Evolutionary conservation across 352 stramenopile genomes (phyloP).

Genomic region (Globisporangium mamillatum): DNA sequence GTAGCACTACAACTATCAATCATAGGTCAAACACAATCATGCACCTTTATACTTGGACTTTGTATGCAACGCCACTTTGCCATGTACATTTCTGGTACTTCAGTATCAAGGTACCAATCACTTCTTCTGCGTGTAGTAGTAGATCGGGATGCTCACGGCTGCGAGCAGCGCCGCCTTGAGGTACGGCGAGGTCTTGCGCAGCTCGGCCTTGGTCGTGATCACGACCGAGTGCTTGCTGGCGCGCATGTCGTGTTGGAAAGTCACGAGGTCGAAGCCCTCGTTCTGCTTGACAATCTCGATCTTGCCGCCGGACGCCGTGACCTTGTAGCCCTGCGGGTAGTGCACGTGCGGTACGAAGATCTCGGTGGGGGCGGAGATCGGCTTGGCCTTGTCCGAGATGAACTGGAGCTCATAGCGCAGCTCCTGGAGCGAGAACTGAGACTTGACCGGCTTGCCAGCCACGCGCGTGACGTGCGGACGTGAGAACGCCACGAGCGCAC

Average conservation of each 20-base stretch:
- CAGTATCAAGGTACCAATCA: neutral
- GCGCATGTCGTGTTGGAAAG: slow-evolving; percentile 40
- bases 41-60: slow-evolving; percentile 1
- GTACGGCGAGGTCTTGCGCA: slow-evolving; percentile 16
- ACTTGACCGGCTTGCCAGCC: slow-evolving; percentile 53
- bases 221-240: slow-evolving; percentile 30
- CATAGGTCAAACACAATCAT: neutral
- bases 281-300: slow-evolving; percentile 34
- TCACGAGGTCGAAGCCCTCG: slow-evolving; percentile 61
- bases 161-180: slow-evolving; percentile 14
- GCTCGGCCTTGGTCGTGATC: slow-evolving; percentile 33
- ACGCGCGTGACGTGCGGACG: slow-evolving; percentile 69
- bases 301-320: slow-evolving; percentile 56
- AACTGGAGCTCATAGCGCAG: slow-evolving; percentile 62
- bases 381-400: slow-evolving; percentile 22
- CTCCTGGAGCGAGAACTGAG: slow-evolving; percentile 45
- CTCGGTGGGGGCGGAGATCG: slow-evolving; percentile 34
- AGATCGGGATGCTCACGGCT: slow-evolving; percentile 13
- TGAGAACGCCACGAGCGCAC: slow-evolving; percentile 56
- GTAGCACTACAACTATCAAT: too few species aligned
- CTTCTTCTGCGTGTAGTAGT: slow-evolving; percentile 11
- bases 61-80: neutral
- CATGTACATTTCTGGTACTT: neutral
- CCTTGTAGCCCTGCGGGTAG: slow-evolving; percentile 61
- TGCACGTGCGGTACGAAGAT: slow-evolving; percentile 75